Conservation (phyloP, 2,329 filamentous ascomycete genomes). For the Monosporascus sp. region DNA sequence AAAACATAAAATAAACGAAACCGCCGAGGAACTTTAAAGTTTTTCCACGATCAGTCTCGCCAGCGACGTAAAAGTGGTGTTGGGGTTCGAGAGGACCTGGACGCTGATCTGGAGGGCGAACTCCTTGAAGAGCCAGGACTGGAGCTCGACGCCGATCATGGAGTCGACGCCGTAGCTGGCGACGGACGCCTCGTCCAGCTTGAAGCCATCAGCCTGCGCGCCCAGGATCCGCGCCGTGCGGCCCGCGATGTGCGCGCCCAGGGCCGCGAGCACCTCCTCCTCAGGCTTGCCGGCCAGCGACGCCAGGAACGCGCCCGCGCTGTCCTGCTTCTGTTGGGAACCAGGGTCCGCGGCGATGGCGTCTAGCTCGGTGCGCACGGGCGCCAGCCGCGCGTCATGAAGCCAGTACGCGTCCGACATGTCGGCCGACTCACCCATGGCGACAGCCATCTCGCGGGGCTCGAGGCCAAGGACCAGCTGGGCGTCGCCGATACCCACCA, state of each 20-base stretch:
- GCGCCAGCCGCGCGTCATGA: constrained; percentile 17
- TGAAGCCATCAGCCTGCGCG: constrained; percentile 10
- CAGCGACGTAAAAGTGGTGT: too few relatives aligned
- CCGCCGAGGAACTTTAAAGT: too few relatives aligned
- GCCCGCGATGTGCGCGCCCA: constrained; percentile 12
- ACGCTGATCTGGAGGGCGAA: constrained; percentile 4
- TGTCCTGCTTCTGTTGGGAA: too few relatives aligned
- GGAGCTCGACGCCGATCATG: constrained; percentile 30
- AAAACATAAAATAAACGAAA: too few relatives aligned
- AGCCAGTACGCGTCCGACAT: constrained; percentile 21
- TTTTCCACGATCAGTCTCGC: too few relatives aligned
- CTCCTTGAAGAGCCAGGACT: constrained; percentile 31
- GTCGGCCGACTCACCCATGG: constrained; percentile 8
- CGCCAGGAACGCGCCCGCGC: constrained; percentile 11
- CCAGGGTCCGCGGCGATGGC: background rate
- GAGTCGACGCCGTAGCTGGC: constrained; percentile 26
- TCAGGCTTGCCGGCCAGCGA: constrained; percentile 7
- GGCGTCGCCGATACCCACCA: constrained; percentile 22
- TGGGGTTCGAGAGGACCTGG: too few relatives aligned
- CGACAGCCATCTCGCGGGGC: too few relatives aligned
- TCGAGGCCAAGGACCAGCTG: constrained; percentile 1
- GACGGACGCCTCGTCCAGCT: constrained; percentile 9
- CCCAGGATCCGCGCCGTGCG: constrained; percentile 18
- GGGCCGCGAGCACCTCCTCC: constrained; percentile 12
- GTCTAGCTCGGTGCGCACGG: constrained; percentile 11